Evolutionary conservation across 441 rosid species (phyloP), one percentile per base, ranked within the genome.

Genomic region (Melastoma candidum): DNA sequence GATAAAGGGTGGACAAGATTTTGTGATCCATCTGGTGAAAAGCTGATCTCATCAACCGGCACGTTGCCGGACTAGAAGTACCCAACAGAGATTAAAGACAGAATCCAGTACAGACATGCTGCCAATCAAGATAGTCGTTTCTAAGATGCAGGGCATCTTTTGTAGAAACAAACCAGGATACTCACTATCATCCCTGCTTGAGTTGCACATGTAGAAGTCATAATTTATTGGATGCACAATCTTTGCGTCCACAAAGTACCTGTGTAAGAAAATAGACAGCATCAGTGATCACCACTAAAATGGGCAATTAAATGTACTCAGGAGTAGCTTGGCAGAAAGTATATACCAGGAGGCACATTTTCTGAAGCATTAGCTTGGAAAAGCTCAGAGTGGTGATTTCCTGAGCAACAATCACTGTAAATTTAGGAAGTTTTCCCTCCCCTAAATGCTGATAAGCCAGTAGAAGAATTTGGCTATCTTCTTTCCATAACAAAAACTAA

Each of bases 131-230:
- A 49, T 12, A 14, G 46, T 11, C 41, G 24, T 52, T 11, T 17
- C 22, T 17, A 17, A 13, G 9, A 36, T 3, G 22, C 22, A 17
- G 22, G 22, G 22, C 22, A 17, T 17, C 22, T 17, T 17, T 17
- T 17, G 22, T 17, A 17, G 22, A 17, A 17, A 17, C 1, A 17
- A 24, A 54, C 17, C 25, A 36, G 24, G 49, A 44, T 32, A 70
- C 95, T 69, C 68, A 93, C 97, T 24, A 86, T 69, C 69, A 64
- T 72, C 57, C 97, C 95, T 4, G 85, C 83, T 54, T 89, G 98
- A 62, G 96, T 79, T 79, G 63, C 96, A 86, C 93, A 93, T 77
- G 75, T 82, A 93, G 76, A 89, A 93, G 64, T 93, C 97, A 46
- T 81, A 86, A 71, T 88, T 82, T 50, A 75, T 78, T 12, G 97